Evolutionary conservation across 2,329 filamentous ascomycete species (phyloP), one percentile per base, ranked within the genome.

Genomic region (Colletotrichum gloeosporioides): DNA sequence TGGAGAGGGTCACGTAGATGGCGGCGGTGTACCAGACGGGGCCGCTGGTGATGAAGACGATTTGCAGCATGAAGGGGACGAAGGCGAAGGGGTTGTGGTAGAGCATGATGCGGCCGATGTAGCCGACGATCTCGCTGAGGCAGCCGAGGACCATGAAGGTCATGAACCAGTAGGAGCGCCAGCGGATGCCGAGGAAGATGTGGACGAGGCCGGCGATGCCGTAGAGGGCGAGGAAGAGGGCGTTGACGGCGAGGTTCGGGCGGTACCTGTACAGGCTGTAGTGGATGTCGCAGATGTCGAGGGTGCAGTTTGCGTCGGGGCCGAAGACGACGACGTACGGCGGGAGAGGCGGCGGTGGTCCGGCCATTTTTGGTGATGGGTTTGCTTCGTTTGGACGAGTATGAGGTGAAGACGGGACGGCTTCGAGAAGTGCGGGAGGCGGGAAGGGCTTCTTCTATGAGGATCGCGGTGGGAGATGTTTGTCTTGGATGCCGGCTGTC

Each of bases 11-110:
- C 70, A 94, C 89, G 82, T 94, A 95, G 80, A 94, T 92, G 75
- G 91, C 91, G 1, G 92, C 93, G 32, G 90, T 78, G 89, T 91
- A 87, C 78, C 85, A 87, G 76, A 87, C 85, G 69, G 86, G 86
- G 12, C 84, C 86, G 77, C 83, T 82, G 6, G 91, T 93, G 67
- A 94, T 86, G 82, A 90, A 92, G 76, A 82, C 89, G 78, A 93
- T 93, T 81, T 94, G 91, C n/a, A 93, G 88, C 81, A 94, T 88
- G 81, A 94, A 95, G 9, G 88, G 91, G 15, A 81, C 80, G 80
- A 92, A 89, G 64, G 81, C 86, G 80, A 92, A 94, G 0, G 92
- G 91, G 79, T 94, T 90, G 61, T 88, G 77, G 77, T 89, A 88
- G 75, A 92, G 84, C 79, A 92, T 81, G 68, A 93, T 85, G 13